These are phyloP conservation scores for Candida coquimbonensis DNA, from an alignment of 805 yeast species.

Conservation along the genomic window DNA sequence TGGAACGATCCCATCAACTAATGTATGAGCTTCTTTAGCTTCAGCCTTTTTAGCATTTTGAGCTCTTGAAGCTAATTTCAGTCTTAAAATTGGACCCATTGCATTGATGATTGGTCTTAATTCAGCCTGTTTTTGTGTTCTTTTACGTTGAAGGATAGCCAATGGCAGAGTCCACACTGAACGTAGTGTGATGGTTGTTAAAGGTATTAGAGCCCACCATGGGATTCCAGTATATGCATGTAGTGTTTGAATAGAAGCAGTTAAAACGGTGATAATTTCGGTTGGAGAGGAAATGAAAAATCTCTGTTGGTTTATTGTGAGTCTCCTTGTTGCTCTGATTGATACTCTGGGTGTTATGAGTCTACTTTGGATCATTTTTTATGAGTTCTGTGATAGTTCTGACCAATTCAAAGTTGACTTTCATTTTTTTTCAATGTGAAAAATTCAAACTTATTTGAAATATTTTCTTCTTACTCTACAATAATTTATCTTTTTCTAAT, in stretches of 20 bases:
- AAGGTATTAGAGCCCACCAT: slow-evolving; percentile 79
- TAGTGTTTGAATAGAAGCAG: slow-evolving; percentile 33
- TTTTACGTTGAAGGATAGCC: slow-evolving; percentile 61
- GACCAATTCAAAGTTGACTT: too few relatives aligned
- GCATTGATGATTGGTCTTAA: slow-evolving; percentile 68
- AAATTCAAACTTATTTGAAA: too few relatives aligned
- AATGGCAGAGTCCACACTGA: slow-evolving; percentile 68
- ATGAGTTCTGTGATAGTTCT: too few relatives aligned
- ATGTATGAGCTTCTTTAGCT: slow-evolving; percentile 18
- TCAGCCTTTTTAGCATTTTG: slow-evolving; percentile 20
- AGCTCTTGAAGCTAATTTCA: slow-evolving; percentile 36
- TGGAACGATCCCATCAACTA: slow-evolving; percentile 8
- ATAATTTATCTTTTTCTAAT: too few relatives aligned
- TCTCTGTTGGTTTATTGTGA: not conserved
- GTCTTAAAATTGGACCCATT: slow-evolving; percentile 65
- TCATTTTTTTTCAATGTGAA: not conserved
- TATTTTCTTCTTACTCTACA: too few relatives aligned
- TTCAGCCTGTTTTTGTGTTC: slow-evolving; percentile 64
- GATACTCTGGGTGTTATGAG: not conserved
- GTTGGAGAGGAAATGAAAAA: slow-evolving; percentile 9
- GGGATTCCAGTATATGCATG: slow-evolving; percentile 61
- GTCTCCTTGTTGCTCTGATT: not conserved
- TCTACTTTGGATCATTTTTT: too few relatives aligned
- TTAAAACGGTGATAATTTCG: slow-evolving; percentile 14
- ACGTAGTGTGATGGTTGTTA: slow-evolving; percentile 61